phyloP scores from a whole-genome alignment of 2,329 filamentous ascomycete genomes.

The Diaporthe amygdali region DNA sequence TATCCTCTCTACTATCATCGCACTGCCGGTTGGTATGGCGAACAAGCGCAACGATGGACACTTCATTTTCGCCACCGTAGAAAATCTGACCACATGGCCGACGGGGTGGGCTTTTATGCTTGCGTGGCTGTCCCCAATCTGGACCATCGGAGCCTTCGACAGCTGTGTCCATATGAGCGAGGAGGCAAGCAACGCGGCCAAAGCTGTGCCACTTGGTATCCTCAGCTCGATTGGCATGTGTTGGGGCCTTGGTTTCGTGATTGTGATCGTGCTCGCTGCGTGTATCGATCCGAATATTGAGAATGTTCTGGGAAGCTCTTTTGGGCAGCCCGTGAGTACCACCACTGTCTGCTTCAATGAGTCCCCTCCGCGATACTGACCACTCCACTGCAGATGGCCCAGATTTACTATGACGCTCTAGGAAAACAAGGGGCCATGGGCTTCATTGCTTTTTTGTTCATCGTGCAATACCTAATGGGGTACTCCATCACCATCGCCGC shows the following conservation, averaged over 20 bases:
- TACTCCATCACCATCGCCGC: constrained; percentile 62
- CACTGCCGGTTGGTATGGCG: constrained; percentile 56
- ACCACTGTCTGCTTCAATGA: constrained; percentile 22
- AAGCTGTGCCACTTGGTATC: constrained; percentile 64
- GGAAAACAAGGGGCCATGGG: constrained; percentile 64
- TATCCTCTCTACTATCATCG: constrained; percentile 61
- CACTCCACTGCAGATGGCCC: constrained; percentile 32
- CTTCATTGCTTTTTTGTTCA: constrained; percentile 63
- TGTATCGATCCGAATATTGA: constrained; percentile 59
- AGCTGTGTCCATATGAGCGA: constrained; percentile 60
- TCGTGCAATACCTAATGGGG: constrained; percentile 68
- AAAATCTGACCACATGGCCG: constrained; percentile 64
- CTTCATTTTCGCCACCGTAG: constrained; percentile 61
- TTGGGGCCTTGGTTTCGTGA: constrained; percentile 60
- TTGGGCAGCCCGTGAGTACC: constrained; percentile 64
- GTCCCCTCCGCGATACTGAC: neutral
- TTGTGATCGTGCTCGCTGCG: constrained; percentile 61
- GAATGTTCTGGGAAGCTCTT: constrained; percentile 51
- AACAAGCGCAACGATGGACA: constrained; percentile 44
- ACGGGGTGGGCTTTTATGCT: constrained; percentile 64
- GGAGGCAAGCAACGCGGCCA: constrained; percentile 64
- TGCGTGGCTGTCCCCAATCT: constrained; percentile 65
- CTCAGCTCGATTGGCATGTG: constrained; percentile 60
- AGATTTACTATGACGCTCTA: constrained; percentile 66
- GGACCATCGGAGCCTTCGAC: constrained; percentile 64